Evolutionary conservation across 495 filamentous ascomycete species (phyloP).

Genomic region (Penicillium cataractarum): DNA sequence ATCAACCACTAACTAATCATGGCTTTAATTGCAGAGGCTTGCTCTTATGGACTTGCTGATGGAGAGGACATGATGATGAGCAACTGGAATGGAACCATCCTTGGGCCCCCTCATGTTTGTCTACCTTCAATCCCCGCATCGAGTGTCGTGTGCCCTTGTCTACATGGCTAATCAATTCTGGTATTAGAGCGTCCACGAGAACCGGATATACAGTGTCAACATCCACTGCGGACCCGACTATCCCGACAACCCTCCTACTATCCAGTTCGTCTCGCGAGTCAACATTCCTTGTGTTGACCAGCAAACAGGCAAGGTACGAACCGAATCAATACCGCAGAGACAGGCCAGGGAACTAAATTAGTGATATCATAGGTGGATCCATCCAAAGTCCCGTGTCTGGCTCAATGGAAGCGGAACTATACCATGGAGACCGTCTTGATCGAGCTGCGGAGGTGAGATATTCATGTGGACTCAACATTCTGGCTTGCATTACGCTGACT

Average conservation of each 20-base stretch:
- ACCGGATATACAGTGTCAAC: constrained; percentile 96
- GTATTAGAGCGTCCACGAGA: constrained; percentile 87
- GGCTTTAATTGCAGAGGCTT: constrained; percentile 68
- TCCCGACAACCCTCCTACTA: constrained; percentile 82
- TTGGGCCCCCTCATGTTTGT: constrained; percentile 93
- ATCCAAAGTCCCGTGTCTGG: constrained; percentile 76
- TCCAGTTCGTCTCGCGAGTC: constrained; percentile 89
- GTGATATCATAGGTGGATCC: constrained; percentile 70
- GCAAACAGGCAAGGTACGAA: constrained; percentile 68
- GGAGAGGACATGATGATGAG: constrained; percentile 96
- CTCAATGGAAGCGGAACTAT: constrained; percentile 84
- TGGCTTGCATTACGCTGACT: constrained; percentile 10
- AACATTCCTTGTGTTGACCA: constrained; percentile 92
- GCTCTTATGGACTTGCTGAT: constrained; percentile 94
- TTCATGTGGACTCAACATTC: neutral
- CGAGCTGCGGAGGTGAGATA: constrained; percentile 73
- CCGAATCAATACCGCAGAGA: neutral
- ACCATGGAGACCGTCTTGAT: constrained; percentile 94
- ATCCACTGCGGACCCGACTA: constrained; percentile 94
- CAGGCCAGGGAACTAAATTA: neutral
- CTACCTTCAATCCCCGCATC: neutral
- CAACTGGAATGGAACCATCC: constrained; percentile 97
- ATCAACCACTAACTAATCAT: constrained; percentile 18
- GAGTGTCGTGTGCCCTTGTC: constrained; percentile 4
- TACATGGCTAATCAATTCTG: neutral